Base-by-base conservation (phyloP, 2,329 filamentous ascomycete species). In the Tolypocladium inflatum region DNA sequence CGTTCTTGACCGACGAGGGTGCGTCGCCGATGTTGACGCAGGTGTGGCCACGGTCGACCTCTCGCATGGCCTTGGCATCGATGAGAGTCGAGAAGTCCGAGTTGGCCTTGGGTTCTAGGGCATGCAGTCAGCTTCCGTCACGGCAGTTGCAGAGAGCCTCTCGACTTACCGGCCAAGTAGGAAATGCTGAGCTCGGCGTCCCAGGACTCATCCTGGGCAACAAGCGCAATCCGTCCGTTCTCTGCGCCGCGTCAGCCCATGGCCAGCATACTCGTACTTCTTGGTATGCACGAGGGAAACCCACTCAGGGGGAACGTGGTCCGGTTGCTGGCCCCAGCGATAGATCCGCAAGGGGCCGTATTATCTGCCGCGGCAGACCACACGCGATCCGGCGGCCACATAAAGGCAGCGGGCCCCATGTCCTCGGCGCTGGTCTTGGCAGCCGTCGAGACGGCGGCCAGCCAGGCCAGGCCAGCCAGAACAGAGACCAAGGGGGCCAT, bases 371-470 rank as follows among this genome's bases (percentile, higher is more conserved):
- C 73, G 37, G 76, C 79, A 55, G 73, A 73, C 82, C 82, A 87
- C 45, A 73, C 71, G 55, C 83, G 74, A 67, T 85, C 82, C 17
- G 74, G 66, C 4, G 83, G 83, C 82, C 83, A 86, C 69, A 85
- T 72, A 66, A 86, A 84, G 11, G 79, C 80, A 23, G 81, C 81
- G 9, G 82, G 81, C 13, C 82, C 82, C 71, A 76, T 76, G 39
- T 70, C 66, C n/a, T 67, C 62, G 37, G 64, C 59, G 13, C n/a
- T 37, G 17, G 4, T 26, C 17, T 17, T 4, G 21, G 43, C 57
- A 33, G 59, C 59, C n/a, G 21, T 45, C 4, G 42, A 43, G 21
- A 43, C 33, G 23, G 51, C 21, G 21, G 52, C 30, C 37, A 57
- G 37, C 39, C 58, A 52, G 50, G 61, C 61, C 30, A 66, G 21